Conservation (phyloP, 2,329 filamentous ascomycete genomes). For the Zymoseptoria passerinii region DNA sequence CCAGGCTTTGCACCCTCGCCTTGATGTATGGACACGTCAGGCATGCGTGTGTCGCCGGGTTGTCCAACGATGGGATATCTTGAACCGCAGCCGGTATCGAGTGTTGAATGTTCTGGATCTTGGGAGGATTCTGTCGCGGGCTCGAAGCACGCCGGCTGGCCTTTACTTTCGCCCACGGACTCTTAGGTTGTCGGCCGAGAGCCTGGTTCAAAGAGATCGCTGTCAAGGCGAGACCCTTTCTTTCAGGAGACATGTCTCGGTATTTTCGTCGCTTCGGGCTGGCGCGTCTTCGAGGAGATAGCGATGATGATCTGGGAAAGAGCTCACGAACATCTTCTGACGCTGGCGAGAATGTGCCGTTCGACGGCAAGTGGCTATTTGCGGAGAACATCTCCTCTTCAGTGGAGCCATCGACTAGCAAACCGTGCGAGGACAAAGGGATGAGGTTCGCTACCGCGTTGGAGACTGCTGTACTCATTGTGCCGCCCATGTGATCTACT, state of each 20-base stretch:
- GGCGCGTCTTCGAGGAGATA: slow-evolving; percentile 11
- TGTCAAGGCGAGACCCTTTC: slow-evolving; percentile 1
- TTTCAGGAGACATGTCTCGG: neutral
- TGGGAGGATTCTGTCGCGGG: neutral
- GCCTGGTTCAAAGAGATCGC: slow-evolving; percentile 10
- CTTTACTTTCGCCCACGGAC: slow-evolving; percentile 19
- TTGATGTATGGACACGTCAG: slow-evolving; percentile 13
- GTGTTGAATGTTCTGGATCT: neutral
- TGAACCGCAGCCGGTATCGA: neutral
- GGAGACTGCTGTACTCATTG: slow-evolving; percentile 12
- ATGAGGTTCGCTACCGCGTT: neutral
- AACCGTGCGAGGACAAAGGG: neutral
- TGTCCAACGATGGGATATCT: neutral
- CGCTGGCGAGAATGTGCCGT: slow-evolving; percentile 10
- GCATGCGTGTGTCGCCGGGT: slow-evolving; percentile 3
- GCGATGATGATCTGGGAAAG: slow-evolving; percentile 24
- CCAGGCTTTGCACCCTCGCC: slow-evolving; percentile 14
- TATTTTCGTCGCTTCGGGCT: neutral
- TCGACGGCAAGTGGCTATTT: slow-evolving; percentile 11
- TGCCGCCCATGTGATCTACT: slow-evolving; percentile 6
- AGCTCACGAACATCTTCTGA: slow-evolving; percentile 22
- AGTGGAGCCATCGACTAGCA: slow-evolving; percentile 10
- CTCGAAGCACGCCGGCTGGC: slow-evolving; percentile 7
- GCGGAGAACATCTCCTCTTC: slow-evolving; percentile 18
- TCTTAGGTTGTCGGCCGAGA: slow-evolving; percentile 9